A percentile compares a stretch with the other conserved stretches of the same genome.
Evolutionary conservation across 441 rosid genomes (phyloP).

Genomic region (Eutrema salsugineum): DNA sequence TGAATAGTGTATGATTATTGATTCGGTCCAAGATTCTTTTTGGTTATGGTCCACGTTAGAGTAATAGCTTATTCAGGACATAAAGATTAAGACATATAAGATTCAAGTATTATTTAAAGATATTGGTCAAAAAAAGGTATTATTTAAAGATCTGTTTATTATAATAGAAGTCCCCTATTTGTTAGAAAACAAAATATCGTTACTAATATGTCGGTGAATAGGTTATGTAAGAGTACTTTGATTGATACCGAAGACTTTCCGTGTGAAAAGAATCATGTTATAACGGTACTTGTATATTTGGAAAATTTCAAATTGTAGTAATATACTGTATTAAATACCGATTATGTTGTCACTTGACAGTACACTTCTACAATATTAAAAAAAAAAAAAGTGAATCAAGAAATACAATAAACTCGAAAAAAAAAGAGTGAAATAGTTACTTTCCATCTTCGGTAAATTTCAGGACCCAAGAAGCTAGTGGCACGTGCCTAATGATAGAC

Average conservation of each 20-base stretch:
- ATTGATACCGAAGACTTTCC: conserved; percentile 10
- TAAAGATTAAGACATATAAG: conserved; percentile 11
- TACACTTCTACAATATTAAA: too few relatives aligned
- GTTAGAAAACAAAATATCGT: not conserved
- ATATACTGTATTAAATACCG: not conserved
- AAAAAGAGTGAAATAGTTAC: not conserved
- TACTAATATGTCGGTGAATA: conserved; percentile 7
- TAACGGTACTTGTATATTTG: conserved; percentile 4
- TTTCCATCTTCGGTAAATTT: conserved; percentile 17
- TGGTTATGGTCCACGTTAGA: conserved; percentile 12
- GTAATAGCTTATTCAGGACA: conserved; percentile 1
- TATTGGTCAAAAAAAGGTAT: too few relatives aligned
- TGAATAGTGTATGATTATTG: conserved; percentile 27
- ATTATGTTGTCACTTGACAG: too few relatives aligned
- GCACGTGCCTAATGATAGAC: conserved; percentile 34
- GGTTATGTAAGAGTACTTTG: not conserved
- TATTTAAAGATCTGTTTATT: not conserved
- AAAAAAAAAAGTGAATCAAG: not conserved
- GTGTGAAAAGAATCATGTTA: conserved; percentile 26
- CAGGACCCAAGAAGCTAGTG: conserved; percentile 23
- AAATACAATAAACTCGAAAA: not conserved
- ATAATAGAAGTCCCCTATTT: not conserved
- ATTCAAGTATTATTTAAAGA: not conserved
- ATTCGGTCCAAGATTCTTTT: conserved; percentile 22
- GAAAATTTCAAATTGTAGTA: not conserved